Conservation (phyloP, 306 rosid species). For the Lupinus albus region DNA sequence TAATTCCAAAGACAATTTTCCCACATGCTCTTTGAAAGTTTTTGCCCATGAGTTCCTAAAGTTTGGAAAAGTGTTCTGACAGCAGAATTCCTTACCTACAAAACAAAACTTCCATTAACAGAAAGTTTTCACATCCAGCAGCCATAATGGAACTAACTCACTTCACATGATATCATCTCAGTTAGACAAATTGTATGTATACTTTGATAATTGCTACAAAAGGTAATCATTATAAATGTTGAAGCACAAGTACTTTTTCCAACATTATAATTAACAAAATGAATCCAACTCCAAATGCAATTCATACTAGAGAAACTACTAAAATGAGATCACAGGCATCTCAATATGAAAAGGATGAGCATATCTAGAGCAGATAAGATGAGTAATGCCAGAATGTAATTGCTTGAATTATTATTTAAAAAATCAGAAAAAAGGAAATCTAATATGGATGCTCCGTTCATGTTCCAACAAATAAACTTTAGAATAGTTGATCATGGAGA, state of each 20-base stretch:
- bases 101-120: slow-evolving; percentile 23
- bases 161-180: slow-evolving; percentile 5
- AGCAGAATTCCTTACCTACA: slow-evolving; percentile 94
- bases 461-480: background rate
- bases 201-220: background rate
- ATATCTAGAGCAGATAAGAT: background rate
- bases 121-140: slow-evolving; percentile 12
- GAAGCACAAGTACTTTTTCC: background rate
- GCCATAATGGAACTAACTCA: background rate
- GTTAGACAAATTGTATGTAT: background rate
- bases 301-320: background rate
- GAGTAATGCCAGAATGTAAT: background rate
- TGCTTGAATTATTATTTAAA: background rate
- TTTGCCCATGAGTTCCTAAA: slow-evolving; percentile 88
- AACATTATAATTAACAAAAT: background rate
- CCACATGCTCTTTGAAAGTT: slow-evolving; percentile 90
- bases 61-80: slow-evolving; percentile 94
- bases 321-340: background rate
- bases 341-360: background rate
- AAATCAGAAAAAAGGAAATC: background rate
- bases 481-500: too few relatives aligned
- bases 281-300: background rate
- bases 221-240: background rate
- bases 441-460: background rate
- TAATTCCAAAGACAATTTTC: slow-evolving; percentile 95